These are phyloP conservation scores for Phaeotremella skinneri DNA, from an alignment of 768 basidiomycete genomes.

Conservation along the genomic window DNA sequence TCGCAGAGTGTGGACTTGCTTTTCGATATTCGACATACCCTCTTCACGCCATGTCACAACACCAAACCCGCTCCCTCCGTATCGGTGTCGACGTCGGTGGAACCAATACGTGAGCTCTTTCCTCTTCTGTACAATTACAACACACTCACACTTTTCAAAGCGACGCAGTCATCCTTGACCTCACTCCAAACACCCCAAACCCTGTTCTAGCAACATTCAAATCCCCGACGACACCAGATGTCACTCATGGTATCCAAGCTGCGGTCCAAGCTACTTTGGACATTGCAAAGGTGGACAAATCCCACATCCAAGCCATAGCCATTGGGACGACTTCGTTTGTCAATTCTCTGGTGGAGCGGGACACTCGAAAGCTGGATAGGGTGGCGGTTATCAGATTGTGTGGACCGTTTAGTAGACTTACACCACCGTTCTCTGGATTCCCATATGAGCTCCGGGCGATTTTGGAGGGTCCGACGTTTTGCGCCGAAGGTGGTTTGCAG, in stretches of 20 bases:
- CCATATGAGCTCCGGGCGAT: conserved; percentile 52
- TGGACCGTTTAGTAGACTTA: conserved; percentile 59
- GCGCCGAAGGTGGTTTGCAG: conserved; percentile 55
- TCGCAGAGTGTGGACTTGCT: too few species aligned
- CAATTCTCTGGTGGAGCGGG: conserved; percentile 63
- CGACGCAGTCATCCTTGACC: conserved; percentile 54
- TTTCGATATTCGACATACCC: too few species aligned
- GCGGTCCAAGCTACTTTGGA: conserved; percentile 58
- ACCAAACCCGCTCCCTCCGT: too few species aligned
- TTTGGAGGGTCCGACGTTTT: conserved; percentile 52
- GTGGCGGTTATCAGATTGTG: conserved; percentile 67
- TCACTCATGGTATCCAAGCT: conserved; percentile 61
- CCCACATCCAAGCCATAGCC: conserved; percentile 57
- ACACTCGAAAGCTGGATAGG: conserved; percentile 58
- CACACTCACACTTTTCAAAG: too few species aligned
- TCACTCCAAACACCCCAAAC: conserved; percentile 45
- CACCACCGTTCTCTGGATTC: conserved; percentile 62
- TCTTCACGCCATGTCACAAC: too few species aligned
- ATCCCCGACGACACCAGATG: conserved; percentile 60
- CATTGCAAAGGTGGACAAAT: conserved; percentile 44
- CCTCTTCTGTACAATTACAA: too few species aligned
- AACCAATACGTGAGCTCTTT: conserved; percentile 32
- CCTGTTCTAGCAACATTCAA: conserved; percentile 53
- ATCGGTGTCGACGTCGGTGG: conserved; percentile 39
- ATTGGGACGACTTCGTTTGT: conserved; percentile 67